Evolutionary conservation across 2,329 filamentous ascomycete species (phyloP), one percentile per base, ranked within the genome.

Genomic region (Fusarium oxysporum): DNA sequence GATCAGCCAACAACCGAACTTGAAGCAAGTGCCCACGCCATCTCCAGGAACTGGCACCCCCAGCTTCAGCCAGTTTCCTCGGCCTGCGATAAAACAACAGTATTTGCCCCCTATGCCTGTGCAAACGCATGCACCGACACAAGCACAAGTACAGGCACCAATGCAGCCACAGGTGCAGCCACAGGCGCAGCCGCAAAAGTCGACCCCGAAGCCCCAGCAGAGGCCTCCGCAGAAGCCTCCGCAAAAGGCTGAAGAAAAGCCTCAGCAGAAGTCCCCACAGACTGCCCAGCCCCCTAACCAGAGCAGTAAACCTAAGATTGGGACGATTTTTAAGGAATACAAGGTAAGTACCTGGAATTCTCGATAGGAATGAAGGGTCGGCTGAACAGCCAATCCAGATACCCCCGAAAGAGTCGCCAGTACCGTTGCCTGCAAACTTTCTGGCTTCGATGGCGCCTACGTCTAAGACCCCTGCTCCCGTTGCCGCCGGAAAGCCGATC

Each of bases 381-480:
- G 78, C 77, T 76, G 80, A 81, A 69, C 72, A 75, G 71, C 71
- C 71, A 62, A 73, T 73, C 47, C 72, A 80, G 80, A 73, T 80
- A 69, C 82, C 82, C 28, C 72, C 80, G 19, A 85, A 84, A 72
- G 78, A 85, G 62, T 85, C 84, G 3, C 84, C 84, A 6, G 84
- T 86, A 9, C 84, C 84, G 16, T 71, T 86, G 14, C 84, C 84
- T 3, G 81, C 83, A 9, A 83, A 84, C 60, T 84, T 83, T 57
- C 71, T 84, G 53, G 82, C 83, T n/a, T 82, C 83, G 13, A 83
- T 84, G 76, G 79, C 75, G 55, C 80, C 81, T 14, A 62, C 78
- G 13, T 65, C 80, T 5, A 69, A 65, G 28, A 66, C 75, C 12
- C 45, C 77, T 17, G 50, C 73, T 19, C 47, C 76, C 10, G 48